Evolutionary conservation across 805 yeast genomes (phyloP).

Genomic region (Saccharomycopsis selenospora): DNA sequence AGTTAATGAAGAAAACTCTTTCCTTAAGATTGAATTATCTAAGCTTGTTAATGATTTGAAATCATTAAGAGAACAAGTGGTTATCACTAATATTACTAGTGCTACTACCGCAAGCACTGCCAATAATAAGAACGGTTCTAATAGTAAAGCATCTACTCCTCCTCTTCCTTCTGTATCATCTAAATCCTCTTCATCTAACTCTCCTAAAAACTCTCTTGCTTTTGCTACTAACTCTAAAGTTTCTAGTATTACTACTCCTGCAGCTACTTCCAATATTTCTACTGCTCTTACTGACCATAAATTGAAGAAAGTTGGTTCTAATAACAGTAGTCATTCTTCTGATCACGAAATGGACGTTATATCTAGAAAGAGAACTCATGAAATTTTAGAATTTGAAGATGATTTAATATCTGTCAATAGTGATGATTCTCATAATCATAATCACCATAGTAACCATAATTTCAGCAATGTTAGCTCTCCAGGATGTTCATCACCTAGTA

Average conservation of each 20-base stretch:
- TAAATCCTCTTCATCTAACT: neutral
- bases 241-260: neutral
- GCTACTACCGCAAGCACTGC: neutral
- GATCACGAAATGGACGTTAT: slow-evolving; percentile 12
- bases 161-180: neutral
- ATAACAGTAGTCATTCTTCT: slow-evolving; percentile 3
- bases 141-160: neutral
- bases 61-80: slow-evolving; percentile 25
- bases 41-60: slow-evolving; percentile 39
- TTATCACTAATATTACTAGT: neutral
- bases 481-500: too few relatives aligned
- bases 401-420: slow-evolving; percentile 1
- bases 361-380: slow-evolving; percentile 20
- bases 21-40: slow-evolving; percentile 37
- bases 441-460: neutral
- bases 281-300: neutral
- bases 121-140: neutral
- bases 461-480: neutral
- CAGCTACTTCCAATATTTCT: neutral
- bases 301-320: neutral
- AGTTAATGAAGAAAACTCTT: slow-evolving; percentile 39
- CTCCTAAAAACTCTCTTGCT: neutral
- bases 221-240: neutral
- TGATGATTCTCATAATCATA: neutral
- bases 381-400: slow-evolving; percentile 14